These are phyloP conservation scores for Neopestalotiopsis sp. DNA, from an alignment of 2,329 filamentous ascomycete species.

Conservation along the genomic window DNA sequence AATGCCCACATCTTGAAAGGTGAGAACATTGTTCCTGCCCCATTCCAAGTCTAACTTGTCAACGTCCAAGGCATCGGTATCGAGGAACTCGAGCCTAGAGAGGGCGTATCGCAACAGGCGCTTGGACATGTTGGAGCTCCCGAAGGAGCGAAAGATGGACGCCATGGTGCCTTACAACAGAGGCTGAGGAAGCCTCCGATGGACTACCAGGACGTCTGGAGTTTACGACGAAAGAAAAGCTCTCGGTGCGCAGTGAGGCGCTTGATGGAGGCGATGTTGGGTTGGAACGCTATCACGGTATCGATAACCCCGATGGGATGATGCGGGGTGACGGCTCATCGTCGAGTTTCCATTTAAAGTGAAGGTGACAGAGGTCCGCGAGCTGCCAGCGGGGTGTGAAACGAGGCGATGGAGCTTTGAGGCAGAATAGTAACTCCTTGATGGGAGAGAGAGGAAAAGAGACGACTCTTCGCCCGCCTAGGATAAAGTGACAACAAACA, in stretches of 20 bases:
- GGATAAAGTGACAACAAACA: not conserved
- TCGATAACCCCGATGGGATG: constrained; percentile 21
- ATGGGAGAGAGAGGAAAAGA: too few species aligned
- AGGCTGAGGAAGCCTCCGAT: not conserved
- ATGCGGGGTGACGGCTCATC: constrained; percentile 23
- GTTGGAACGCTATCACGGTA: constrained; percentile 19
- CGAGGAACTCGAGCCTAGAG: constrained; percentile 82
- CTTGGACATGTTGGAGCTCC: constrained; percentile 81
- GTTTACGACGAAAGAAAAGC: not conserved
- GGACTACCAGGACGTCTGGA: not conserved
- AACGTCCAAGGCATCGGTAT: constrained; percentile 83
- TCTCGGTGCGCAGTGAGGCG: not conserved
- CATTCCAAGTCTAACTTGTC: constrained; percentile 84
- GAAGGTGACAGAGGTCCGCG: too few species aligned
- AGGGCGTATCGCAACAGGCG: constrained; percentile 86
- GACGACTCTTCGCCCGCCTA: not conserved
- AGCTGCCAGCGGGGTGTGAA: not conserved
- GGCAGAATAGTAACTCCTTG: not conserved
- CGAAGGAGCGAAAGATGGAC: constrained; percentile 70
- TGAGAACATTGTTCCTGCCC: constrained; percentile 81
- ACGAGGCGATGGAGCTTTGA: not conserved
- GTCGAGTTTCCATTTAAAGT: constrained; percentile 11
- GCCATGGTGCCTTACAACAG: constrained; percentile 61
- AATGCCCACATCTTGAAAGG: constrained; percentile 85
- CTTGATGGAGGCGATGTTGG: constrained; percentile 9